Conservation (phyloP, 176 grass and related monocot species). For the Oryza glumipatula region DNA sequence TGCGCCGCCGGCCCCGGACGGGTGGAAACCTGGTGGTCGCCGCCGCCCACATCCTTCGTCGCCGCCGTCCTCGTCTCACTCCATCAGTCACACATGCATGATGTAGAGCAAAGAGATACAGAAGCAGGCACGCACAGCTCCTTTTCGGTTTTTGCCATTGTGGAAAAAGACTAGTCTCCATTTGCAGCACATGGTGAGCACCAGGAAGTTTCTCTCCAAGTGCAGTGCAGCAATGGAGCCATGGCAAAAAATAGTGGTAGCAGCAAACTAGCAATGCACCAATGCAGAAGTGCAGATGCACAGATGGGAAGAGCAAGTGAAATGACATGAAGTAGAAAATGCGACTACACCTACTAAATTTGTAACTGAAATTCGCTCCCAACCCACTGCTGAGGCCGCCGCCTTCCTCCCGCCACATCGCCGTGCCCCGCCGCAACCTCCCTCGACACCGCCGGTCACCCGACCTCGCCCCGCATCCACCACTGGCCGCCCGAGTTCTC, state of each 20-base stretch:
- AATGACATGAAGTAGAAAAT: neutral
- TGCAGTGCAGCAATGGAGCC: neutral
- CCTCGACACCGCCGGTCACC: too few relatives aligned
- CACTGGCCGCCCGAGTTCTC: too few relatives aligned
- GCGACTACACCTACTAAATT: neutral
- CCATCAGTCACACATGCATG: neutral
- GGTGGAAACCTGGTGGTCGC: too few relatives aligned
- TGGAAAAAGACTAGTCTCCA: neutral
- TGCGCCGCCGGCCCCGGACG: too few relatives aligned
- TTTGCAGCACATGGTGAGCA: conserved; percentile 17
- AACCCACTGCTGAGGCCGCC: too few relatives aligned
- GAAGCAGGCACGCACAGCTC: neutral
- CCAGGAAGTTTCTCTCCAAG: neutral
- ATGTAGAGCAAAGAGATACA: neutral
- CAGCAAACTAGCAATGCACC: neutral
- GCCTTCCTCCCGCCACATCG: too few relatives aligned
- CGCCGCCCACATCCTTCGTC: too few relatives aligned
- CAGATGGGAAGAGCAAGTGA: neutral
- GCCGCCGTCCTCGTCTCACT: neutral
- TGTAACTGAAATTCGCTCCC: neutral
- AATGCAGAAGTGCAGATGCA: neutral
- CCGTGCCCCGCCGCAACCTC: too few relatives aligned
- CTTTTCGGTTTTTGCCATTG: neutral
- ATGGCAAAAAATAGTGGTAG: neutral
- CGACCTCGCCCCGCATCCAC: too few relatives aligned